Percentiles rank a stretch among this genome's conserved stretches.
Evolutionary conservation across 495 filamentous ascomycete species (phyloP).

Genomic region (Neurospora sp.): DNA sequence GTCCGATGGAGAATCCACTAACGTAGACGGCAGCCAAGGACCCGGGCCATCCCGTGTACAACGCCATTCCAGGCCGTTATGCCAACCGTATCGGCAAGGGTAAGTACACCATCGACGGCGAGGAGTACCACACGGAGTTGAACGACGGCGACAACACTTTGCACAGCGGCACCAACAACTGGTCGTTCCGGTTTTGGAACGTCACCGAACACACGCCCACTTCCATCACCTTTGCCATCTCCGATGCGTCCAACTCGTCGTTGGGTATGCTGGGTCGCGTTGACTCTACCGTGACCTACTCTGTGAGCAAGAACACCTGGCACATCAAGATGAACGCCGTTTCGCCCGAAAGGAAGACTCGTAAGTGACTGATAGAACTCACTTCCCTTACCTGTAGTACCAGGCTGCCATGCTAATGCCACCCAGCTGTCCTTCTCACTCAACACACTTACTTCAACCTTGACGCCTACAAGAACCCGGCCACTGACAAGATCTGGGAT

Average conservation of each 20-base stretch:
- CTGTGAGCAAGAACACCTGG: slow-evolving; percentile 39
- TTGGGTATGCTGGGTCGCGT: slow-evolving; percentile 67
- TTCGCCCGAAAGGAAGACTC: slow-evolving; percentile 41
- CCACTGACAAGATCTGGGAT: slow-evolving; percentile 54
- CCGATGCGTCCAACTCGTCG: slow-evolving; percentile 53
- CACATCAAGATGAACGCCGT: slow-evolving; percentile 43
- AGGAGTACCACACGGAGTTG: slow-evolving; percentile 37
- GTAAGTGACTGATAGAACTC: slow-evolving; percentile 18
- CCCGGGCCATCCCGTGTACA: slow-evolving; percentile 40
- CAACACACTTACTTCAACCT: slow-evolving; percentile 87
- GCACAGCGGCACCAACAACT: slow-evolving; percentile 51
- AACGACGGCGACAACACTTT: slow-evolving; percentile 51
- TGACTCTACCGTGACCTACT: slow-evolving; percentile 65
- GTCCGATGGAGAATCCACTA: slow-evolving; percentile 8
- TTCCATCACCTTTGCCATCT: slow-evolving; percentile 71
- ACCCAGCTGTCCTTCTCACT: slow-evolving; percentile 55
- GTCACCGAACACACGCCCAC: slow-evolving; percentile 45
- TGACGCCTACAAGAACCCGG: slow-evolving; percentile 57
- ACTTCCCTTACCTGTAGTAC: background rate
- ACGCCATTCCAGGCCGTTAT: slow-evolving; percentile 44
- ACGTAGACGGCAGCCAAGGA: slow-evolving; percentile 29
- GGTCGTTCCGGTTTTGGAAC: slow-evolving; percentile 45
- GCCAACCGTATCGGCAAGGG: slow-evolving; percentile 48
- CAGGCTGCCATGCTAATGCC: slow-evolving; percentile 27
- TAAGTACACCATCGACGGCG: slow-evolving; percentile 40